Evolutionary conservation across 108 stramenopile species (phyloP).

Genomic region (Schizochytrium sp.): DNA sequence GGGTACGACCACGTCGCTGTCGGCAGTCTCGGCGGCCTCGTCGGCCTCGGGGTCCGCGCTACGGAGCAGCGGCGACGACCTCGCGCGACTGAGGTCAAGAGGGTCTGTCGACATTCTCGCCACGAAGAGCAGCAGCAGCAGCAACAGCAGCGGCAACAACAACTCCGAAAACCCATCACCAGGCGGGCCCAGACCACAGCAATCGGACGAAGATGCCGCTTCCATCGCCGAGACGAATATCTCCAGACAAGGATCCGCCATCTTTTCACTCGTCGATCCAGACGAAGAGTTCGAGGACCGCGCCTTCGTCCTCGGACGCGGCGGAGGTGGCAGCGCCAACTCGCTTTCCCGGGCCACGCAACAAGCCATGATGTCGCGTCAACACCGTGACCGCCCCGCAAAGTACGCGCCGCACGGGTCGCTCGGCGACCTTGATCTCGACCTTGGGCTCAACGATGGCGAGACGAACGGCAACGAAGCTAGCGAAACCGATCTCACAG

Average conservation of each 20-base stretch:
- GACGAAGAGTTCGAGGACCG: not conserved
- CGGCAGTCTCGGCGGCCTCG: too few relatives aligned
- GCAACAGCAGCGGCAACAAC: too few relatives aligned
- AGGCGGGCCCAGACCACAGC: too few relatives aligned
- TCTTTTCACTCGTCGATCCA: not conserved
- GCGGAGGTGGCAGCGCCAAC: not conserved
- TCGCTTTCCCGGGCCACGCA: not conserved
- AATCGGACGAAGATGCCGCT: not conserved
- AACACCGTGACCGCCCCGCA: not conserved
- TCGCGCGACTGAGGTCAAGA: too few relatives aligned
- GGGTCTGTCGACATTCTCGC: too few relatives aligned
- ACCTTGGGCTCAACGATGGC: not conserved
- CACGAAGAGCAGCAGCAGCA: too few relatives aligned
- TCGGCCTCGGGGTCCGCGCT: too few relatives aligned
- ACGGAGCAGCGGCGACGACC: too few relatives aligned
- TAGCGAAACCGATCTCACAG: not conserved
- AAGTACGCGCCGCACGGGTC: too few relatives aligned
- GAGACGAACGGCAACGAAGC: not conserved
- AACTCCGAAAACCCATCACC: too few relatives aligned
- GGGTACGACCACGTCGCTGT: too few relatives aligned
- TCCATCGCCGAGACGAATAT: not conserved
- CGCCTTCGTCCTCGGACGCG: not conserved
- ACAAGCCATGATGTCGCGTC: not conserved
- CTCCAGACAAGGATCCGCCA: not conserved
- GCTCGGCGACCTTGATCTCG: too few relatives aligned